A percentile compares a stretch with the other conserved stretches of the same genome.
Evolutionary conservation across 345 rosid genomes (phyloP).

Genomic region (Raphanus sativus): DNA sequence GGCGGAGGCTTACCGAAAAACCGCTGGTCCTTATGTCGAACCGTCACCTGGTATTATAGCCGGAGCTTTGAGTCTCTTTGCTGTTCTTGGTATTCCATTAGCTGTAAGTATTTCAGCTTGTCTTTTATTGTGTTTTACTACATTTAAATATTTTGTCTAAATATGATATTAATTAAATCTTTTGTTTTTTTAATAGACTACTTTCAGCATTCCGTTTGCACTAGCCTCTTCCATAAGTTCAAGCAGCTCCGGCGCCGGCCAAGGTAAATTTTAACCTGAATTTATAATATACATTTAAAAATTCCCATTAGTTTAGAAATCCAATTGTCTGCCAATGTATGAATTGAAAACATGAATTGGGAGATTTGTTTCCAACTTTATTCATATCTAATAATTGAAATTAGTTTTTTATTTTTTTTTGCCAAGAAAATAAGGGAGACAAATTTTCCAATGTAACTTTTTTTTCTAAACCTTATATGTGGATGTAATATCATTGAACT

Average conservation of each 20-base stretch:
- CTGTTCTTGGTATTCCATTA: slow-evolving; percentile 72
- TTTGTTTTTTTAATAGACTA: slow-evolving; percentile 50
- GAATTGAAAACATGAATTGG: slow-evolving; percentile 1
- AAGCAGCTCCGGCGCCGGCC: slow-evolving; percentile 60
- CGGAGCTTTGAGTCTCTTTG: slow-evolving; percentile 56
- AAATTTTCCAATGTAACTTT: not conserved
- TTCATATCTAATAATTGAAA: not conserved
- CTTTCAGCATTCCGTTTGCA: slow-evolving; percentile 77
- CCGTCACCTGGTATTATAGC: slow-evolving; percentile 48
- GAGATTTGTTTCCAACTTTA: slow-evolving; percentile 15
- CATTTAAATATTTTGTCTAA: no score
- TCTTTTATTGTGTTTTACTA: not conserved
- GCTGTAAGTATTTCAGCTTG: slow-evolving; percentile 47
- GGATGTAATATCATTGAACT: not conserved
- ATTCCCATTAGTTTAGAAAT: not conserved
- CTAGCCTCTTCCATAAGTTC: slow-evolving; percentile 72
- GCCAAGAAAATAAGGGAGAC: not conserved
- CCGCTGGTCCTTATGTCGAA: not conserved
- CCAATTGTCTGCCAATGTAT: not conserved
- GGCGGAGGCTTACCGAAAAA: slow-evolving; percentile 47
- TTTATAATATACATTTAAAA: not conserved
- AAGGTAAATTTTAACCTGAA: slow-evolving; percentile 47
- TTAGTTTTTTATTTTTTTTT: not conserved
- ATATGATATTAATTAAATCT: not conserved
- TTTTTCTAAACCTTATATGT: not conserved